These are phyloP conservation scores for Celoporthe dispersa DNA, from an alignment of 2,329 filamentous ascomycete species.

Conservation along the genomic window DNA sequence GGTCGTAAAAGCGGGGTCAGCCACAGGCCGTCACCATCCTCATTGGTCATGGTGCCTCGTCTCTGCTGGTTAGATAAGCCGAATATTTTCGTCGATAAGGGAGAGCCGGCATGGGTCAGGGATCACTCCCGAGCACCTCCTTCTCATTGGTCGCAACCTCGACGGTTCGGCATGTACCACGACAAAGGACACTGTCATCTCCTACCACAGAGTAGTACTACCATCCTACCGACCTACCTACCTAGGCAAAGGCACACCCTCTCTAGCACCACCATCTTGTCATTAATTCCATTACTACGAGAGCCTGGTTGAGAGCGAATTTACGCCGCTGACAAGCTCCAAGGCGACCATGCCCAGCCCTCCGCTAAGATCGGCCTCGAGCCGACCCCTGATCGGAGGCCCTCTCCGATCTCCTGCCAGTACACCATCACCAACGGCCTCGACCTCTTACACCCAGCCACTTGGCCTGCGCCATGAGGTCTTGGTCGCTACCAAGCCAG, in stretches of 20 bases:
- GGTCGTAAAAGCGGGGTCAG: slow-evolving; percentile 20
- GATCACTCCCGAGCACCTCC: not conserved
- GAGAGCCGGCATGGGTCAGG: not conserved
- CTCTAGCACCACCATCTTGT: not conserved
- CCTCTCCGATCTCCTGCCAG: slow-evolving; percentile 15
- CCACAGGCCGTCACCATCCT: slow-evolving; percentile 6
- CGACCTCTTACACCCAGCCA: slow-evolving; percentile 20
- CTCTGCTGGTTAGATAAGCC: slow-evolving; percentile 16
- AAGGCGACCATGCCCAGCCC: slow-evolving; percentile 6
- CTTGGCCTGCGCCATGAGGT: slow-evolving; percentile 13
- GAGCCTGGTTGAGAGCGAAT: not conserved
- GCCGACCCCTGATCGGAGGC: slow-evolving; percentile 23
- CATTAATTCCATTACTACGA: not conserved
- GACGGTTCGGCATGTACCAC: not conserved
- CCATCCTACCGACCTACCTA: not conserved
- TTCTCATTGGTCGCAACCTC: not conserved
- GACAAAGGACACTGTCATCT: not conserved
- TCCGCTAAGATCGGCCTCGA: not conserved
- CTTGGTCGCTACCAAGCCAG: slow-evolving; percentile 16
- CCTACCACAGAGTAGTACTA: not conserved
- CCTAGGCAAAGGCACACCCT: not conserved
- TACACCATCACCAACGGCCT: not conserved
- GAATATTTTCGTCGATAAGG: slow-evolving; percentile 7
- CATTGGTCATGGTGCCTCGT: slow-evolving; percentile 5
- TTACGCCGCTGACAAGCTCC: not conserved